phyloP scores from a whole-genome alignment of 805 yeast genomes.

The Saccharomyces mikatae region DNA sequence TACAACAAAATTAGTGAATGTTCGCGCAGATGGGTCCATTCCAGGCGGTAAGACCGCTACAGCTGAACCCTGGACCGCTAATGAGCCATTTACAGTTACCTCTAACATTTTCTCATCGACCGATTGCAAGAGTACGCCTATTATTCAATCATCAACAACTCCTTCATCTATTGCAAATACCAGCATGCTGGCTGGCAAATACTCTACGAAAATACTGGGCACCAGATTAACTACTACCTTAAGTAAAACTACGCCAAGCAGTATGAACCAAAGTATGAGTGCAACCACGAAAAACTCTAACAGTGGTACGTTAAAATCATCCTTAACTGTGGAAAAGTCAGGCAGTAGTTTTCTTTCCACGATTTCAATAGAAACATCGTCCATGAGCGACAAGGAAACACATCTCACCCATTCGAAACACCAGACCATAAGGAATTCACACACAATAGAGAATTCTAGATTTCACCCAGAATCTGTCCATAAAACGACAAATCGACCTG shows the following conservation, averaged over 20 bases:
- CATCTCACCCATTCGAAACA: no score
- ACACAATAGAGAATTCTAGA: not conserved
- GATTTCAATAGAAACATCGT: not conserved
- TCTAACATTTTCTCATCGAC: constrained; percentile 2
- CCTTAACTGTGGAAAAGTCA: not conserved
- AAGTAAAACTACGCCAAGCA: not conserved
- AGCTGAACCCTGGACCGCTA: constrained; percentile 15
- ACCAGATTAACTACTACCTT: not conserved
- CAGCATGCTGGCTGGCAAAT: not conserved
- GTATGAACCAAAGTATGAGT: not conserved
- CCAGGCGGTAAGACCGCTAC: constrained; percentile 48
- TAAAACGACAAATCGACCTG: not conserved
- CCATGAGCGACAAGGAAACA: no score
- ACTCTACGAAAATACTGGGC: not conserved
- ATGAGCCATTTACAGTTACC: constrained; percentile 10
- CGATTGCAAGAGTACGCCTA: not conserved
- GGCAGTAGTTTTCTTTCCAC: not conserved
- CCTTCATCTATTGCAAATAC: not conserved
- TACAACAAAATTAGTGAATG: constrained; percentile 36
- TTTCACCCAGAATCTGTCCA: not conserved
- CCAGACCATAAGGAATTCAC: not conserved
- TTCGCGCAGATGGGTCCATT: constrained; percentile 32
- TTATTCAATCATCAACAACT: not conserved
- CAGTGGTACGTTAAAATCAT: not conserved
- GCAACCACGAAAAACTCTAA: not conserved